phyloP scores from a whole-genome alignment of 169 alveolate species.

The Eimeria praecox region DNA sequence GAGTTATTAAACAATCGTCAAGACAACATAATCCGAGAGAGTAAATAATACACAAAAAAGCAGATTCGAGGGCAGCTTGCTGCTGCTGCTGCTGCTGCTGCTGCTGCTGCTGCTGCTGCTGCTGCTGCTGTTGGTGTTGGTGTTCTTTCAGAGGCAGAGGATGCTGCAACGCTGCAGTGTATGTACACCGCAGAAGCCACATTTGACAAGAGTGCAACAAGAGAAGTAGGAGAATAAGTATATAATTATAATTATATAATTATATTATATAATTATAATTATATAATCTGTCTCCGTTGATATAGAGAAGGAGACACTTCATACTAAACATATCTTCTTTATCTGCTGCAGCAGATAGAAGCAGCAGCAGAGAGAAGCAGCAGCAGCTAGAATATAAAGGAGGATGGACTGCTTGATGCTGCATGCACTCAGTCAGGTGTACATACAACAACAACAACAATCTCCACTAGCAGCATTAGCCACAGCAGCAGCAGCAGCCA shows the following conservation, averaged over 20 bases:
- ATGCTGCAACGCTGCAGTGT: neutral
- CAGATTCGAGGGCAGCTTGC: neutral
- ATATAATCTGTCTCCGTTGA: too few species aligned
- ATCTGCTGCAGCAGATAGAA: neutral
- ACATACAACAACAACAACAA: neutral
- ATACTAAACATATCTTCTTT: neutral
- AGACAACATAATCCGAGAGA: too few species aligned
- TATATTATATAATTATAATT: too few species aligned
- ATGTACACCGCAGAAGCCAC: neutral
- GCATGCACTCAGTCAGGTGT: neutral
- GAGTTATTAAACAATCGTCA: neutral
- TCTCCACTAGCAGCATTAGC: neutral
- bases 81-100: neutral
- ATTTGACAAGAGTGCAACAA: neutral
- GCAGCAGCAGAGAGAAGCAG: neutral
- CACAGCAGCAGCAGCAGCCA: neutral
- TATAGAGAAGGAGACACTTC: too few species aligned
- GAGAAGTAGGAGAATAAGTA: neutral
- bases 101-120: too few species aligned
- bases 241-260: too few species aligned
- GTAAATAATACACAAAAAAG: neutral
- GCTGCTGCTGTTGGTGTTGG: neutral
- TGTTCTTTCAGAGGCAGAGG: neutral
- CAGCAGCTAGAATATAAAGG: neutral
- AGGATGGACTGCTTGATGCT: too few species aligned